Percentiles rank a stretch among this genome's conserved stretches.
phyloP scores from a whole-genome alignment of 1,284 basidiomycete genomes.

The Xanthoconium separans region DNA sequence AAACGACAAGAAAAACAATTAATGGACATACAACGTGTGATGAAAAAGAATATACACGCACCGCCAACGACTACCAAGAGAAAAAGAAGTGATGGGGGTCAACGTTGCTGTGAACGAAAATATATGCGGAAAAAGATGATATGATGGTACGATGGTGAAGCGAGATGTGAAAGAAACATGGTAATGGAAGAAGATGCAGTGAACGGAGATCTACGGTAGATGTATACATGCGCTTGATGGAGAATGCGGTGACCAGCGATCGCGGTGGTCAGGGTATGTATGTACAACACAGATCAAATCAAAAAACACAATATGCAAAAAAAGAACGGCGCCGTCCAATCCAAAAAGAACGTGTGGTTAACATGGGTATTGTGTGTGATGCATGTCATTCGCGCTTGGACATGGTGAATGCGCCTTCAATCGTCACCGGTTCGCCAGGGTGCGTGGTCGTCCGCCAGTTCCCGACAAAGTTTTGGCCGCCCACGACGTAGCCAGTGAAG shows the following conservation, averaged over 20 bases:
- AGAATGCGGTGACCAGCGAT: conserved; percentile 9
- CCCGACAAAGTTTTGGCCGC: conserved; percentile 63
- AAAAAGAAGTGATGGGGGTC: too few species aligned
- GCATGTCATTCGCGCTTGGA: conserved; percentile 37
- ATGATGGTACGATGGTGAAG: neutral
- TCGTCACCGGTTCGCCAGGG: conserved; percentile 40
- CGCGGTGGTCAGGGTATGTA: conserved; percentile 3
- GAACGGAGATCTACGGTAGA: conserved; percentile 24
- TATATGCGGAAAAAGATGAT: neutral
- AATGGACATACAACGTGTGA: too few species aligned
- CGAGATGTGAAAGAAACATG: conserved; percentile 3
- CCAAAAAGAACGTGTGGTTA: neutral
- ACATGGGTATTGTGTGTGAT: neutral
- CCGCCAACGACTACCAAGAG: too few species aligned
- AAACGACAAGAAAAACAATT: too few species aligned
- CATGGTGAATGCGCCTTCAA: conserved; percentile 61
- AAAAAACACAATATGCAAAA: conserved; percentile 2
- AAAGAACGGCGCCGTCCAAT: conserved; percentile 7
- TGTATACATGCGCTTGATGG: conserved; percentile 14
- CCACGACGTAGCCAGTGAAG: conserved; percentile 69
- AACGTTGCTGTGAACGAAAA: too few species aligned
- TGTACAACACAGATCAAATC: conserved; percentile 18
- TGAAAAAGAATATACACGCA: too few species aligned
- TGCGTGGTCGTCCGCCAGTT: conserved; percentile 56
- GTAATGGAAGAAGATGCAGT: conserved; percentile 1